Conservation (phyloP, 768 basidiomycete species). For the Neoboletus brunneissimus region DNA sequence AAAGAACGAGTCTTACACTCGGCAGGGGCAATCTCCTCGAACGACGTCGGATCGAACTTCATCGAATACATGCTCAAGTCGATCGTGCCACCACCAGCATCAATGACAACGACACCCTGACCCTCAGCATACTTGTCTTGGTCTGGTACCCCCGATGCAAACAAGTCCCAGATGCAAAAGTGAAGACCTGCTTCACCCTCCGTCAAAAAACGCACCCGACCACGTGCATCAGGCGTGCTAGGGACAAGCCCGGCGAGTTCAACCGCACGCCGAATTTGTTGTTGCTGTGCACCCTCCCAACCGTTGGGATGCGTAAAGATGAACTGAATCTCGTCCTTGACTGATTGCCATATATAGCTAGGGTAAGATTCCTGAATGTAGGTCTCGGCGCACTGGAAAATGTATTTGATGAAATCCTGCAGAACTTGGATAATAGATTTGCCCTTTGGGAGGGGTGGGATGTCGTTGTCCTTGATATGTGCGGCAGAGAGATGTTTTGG, state of each 20-base stretch:
- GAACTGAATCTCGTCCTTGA: constrained; percentile 43
- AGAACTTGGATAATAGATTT: constrained; percentile 40
- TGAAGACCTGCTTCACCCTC: constrained; percentile 62
- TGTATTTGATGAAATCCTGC: constrained; percentile 43
- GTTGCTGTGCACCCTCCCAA: constrained; percentile 58
- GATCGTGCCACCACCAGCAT: too few species aligned
- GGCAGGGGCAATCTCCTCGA: too few species aligned
- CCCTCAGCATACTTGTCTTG: neutral
- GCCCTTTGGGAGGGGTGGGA: constrained; percentile 39
- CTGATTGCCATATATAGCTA: constrained; percentile 41
- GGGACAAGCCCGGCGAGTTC: constrained; percentile 48
- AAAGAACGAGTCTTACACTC: too few species aligned
- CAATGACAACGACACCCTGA: too few species aligned
- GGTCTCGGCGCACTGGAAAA: constrained; percentile 39
- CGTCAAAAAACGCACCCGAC: constrained; percentile 50
- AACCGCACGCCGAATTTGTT: constrained; percentile 49
- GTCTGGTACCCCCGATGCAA: constrained; percentile 8
- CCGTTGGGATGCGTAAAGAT: constrained; percentile 61
- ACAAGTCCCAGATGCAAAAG: constrained; percentile 46
- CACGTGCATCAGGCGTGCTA: constrained; percentile 34
- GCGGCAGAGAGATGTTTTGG: constrained; percentile 28
- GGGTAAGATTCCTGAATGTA: constrained; percentile 48
- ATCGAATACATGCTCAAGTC: too few species aligned
- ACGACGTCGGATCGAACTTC: too few species aligned
- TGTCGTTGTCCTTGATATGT: constrained; percentile 27